Percentiles rank a stretch among this genome's conserved stretches.
Conservation (phyloP, 805 yeast genomes). For the Saturnispora saitoi region DNA sequence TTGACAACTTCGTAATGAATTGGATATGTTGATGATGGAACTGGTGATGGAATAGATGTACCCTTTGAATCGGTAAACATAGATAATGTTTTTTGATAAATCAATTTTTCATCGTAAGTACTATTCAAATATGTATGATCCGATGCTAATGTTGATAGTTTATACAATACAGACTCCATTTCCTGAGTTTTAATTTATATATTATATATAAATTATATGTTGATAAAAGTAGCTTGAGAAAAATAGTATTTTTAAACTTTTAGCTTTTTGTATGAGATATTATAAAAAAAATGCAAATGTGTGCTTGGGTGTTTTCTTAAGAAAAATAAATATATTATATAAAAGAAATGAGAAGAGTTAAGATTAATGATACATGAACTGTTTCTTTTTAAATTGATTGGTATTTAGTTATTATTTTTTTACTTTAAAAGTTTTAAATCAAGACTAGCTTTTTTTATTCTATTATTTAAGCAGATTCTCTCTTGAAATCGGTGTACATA, state of each 20-base stretch:
- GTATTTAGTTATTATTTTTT: neutral
- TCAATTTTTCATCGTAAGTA: neutral
- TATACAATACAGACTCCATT: conserved; percentile 3
- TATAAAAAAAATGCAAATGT: too few species aligned
- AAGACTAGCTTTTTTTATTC: neutral
- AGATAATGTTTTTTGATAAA: conserved; percentile 1
- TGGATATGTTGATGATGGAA: neutral
- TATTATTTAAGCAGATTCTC: conserved; percentile 42
- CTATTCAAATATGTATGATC: conserved; percentile 2
- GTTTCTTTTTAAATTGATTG: neutral
- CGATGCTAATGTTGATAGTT: conserved; percentile 3
- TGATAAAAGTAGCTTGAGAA: too few species aligned
- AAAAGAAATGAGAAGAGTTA: neutral
- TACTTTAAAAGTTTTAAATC: neutral
- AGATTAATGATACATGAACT: neutral
- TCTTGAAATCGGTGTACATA: conserved; percentile 82
- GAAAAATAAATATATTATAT: neutral
- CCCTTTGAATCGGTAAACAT: conserved; percentile 2
- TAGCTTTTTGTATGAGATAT: too few species aligned
- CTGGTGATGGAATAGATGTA: neutral
- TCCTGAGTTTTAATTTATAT: too few species aligned
- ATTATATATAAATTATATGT: too few species aligned
- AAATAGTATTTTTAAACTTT: too few species aligned
- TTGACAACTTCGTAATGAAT: neutral
- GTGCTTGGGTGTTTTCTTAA: too few species aligned